Base-by-base conservation (phyloP, 768 basidiomycete genomes). In the Tulasnella sp. region DNA sequence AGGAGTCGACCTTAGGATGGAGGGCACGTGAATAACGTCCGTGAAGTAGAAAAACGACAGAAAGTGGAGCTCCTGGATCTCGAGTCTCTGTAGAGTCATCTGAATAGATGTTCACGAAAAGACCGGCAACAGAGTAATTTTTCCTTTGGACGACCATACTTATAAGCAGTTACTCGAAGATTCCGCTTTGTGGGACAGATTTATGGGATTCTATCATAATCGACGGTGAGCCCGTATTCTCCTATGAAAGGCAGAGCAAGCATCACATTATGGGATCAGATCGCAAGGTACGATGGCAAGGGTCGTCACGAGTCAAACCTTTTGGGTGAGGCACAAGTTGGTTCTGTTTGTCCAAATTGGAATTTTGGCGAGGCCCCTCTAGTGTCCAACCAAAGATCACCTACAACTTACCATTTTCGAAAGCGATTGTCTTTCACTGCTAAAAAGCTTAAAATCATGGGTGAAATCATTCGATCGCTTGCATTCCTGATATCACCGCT, bases 1-100 rank as follows among this genome's bases (percentile, higher is more conserved):
- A 60, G 25, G 55, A 45, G 9, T 62, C 61, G 54, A 69, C 60
- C 39, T 60, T 53, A 16, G 65, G 60, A 25, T 66, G 31, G 39
- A 31, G 24, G 3, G 48, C 61, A 13, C 61, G 62, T 12, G 64
- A 63, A n/a, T 49, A 56, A 22, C 75, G 63, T 1, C 76, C 75
- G 58, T 77, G 75, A 3, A 74, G 64, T 32, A 74, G 64, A 60
- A 77, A 70, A 39, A 71, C 54, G 39, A 70, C 63, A 15, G 64
- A 61, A 44, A 70, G 25, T 4, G 61, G 59, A 54, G 54, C 4
- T 53, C 22, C 12, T 46, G 16, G 35, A 55, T 31, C 12, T 31
- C 10, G 13, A 10, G 10, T 13, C 13, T 13, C 12, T 13, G 24
- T 19, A 41, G 25, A 15, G 16, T 10, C 25, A 40, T 40, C 39